A percentile compares a stretch with the other conserved stretches of the same genome.
These are phyloP conservation scores for Bruguiera hainesii DNA, from an alignment of 441 rosid species.

Conservation along the genomic window DNA sequence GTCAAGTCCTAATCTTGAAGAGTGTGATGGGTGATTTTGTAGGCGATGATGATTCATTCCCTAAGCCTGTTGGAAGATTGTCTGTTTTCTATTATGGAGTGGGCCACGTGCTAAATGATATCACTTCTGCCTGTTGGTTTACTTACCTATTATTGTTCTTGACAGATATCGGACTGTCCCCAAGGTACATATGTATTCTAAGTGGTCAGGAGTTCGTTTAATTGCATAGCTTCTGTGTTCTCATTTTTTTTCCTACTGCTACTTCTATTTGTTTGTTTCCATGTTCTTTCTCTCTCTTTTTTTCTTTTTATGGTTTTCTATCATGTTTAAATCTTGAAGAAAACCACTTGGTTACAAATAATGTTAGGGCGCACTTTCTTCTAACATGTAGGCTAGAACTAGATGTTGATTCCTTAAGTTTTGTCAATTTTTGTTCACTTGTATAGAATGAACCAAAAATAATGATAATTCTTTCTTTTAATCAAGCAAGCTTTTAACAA, in stretches of 20 bases:
- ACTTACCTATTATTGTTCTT: conserved; percentile 85
- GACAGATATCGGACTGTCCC: conserved; percentile 82
- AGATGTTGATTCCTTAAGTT: too few species aligned
- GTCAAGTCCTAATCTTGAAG: conserved; percentile 12
- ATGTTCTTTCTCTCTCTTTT: too few species aligned
- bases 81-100: conserved; percentile 78
- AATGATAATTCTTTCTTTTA: too few species aligned
- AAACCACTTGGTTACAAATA: too few species aligned
- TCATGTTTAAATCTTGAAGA: too few species aligned
- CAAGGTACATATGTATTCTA: conserved; percentile 40
- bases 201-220: neutral
- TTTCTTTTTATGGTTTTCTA: too few species aligned
- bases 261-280: neutral
- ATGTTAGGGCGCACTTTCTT: too few species aligned
- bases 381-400: too few species aligned
- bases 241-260: neutral
- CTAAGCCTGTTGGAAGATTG: conserved; percentile 61
- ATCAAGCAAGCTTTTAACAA: too few species aligned
- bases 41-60: conserved; percentile 44
- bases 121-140: conserved; percentile 97
- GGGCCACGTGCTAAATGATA: conserved; percentile 97
- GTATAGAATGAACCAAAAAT: too few species aligned
- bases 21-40: conserved; percentile 32
- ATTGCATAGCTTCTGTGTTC: neutral
- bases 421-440: too few species aligned